Percentiles rank a stretch among this genome's conserved stretches.
phyloP scores from a whole-genome alignment of 2,329 filamentous ascomycete genomes.

The Botryotinia globosa region DNA sequence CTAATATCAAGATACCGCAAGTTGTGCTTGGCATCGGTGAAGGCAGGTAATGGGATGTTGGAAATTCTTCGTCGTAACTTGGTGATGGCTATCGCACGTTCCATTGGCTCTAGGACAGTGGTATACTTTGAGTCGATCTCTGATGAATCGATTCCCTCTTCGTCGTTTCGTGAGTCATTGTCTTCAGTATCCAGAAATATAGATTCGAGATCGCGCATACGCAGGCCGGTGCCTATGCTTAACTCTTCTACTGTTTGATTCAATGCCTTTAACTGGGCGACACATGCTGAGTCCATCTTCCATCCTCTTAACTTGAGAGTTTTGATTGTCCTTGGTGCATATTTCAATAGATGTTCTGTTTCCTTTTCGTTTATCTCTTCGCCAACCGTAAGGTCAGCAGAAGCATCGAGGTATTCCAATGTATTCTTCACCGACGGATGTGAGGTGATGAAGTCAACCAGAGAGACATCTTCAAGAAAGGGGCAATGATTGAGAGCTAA shows the following conservation, averaged over 20 bases:
- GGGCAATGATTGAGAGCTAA: slow-evolving; percentile 73
- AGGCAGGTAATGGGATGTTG: slow-evolving; percentile 1
- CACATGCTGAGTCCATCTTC: slow-evolving; percentile 10
- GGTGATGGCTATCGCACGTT: slow-evolving; percentile 27
- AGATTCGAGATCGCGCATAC: slow-evolving; percentile 26
- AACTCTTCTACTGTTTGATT: slow-evolving; percentile 15
- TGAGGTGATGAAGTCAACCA: slow-evolving; percentile 65
- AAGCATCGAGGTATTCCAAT: slow-evolving; percentile 10
- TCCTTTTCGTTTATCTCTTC: slow-evolving; percentile 10
- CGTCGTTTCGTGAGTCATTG: background rate
- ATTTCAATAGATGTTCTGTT: slow-evolving; percentile 2
- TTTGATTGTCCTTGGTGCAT: slow-evolving; percentile 10
- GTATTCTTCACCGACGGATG: slow-evolving; percentile 43
- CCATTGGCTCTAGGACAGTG: slow-evolving; percentile 23
- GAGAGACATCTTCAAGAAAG: slow-evolving; percentile 59
- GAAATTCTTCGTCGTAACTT: slow-evolving; percentile 24
- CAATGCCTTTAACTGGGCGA: background rate
- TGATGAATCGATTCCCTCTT: slow-evolving; percentile 3
- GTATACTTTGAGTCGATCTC: slow-evolving; percentile 18
- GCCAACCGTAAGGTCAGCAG: background rate
- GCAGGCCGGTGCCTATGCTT: slow-evolving; percentile 21
- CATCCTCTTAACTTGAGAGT: slow-evolving; percentile 18
- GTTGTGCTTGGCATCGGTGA: background rate
- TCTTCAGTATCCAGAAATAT: slow-evolving; percentile 21
- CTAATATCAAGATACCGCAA: slow-evolving; percentile 24